A percentile compares a stretch with the other conserved stretches of the same genome.
phyloP scores from a whole-genome alignment of 768 basidiomycete genomes.

The Psilocybe cubensis region DNA sequence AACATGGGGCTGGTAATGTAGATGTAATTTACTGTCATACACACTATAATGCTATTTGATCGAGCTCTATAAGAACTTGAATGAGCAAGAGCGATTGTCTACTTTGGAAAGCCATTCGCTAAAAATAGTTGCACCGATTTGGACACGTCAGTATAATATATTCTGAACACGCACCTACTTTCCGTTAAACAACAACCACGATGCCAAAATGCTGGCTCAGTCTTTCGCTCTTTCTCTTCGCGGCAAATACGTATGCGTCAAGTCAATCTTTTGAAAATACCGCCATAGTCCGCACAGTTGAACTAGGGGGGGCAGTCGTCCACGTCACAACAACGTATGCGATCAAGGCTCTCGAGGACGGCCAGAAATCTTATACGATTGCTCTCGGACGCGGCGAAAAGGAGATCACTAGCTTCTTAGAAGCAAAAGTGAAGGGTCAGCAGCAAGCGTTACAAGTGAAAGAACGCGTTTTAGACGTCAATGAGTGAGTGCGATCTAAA shows the following conservation, averaged over 20 bases:
- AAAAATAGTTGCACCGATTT: conserved; percentile 24
- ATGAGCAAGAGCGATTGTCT: too few species aligned
- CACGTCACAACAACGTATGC: conserved; percentile 90
- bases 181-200: conserved; percentile 31
- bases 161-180: conserved; percentile 1
- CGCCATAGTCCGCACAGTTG: conserved; percentile 85
- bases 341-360: conserved; percentile 70
- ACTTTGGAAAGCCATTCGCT: conserved; percentile 5
- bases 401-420: conserved; percentile 73
- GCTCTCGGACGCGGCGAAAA: conserved; percentile 67
- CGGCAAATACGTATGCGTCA: conserved; percentile 39
- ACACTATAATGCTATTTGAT: neutral
- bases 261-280: conserved; percentile 81
- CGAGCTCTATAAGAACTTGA: neutral
- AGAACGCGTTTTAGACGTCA: conserved; percentile 50
- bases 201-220: conserved; percentile 53
- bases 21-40: conserved; percentile 13
- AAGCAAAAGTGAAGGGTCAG: conserved; percentile 80
- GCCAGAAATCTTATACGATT: conserved; percentile 66
- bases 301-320: conserved; percentile 87
- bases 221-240: conserved; percentile 51
- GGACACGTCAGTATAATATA: conserved; percentile 23
- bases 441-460: conserved; percentile 51
- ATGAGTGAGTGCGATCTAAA: conserved; percentile 47
- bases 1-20: conserved; percentile 76